Evolutionary conservation across 768 basidiomycete species (phyloP), one percentile per base, ranked within the genome.

Genomic region (Rhizopogon roseolus): DNA sequence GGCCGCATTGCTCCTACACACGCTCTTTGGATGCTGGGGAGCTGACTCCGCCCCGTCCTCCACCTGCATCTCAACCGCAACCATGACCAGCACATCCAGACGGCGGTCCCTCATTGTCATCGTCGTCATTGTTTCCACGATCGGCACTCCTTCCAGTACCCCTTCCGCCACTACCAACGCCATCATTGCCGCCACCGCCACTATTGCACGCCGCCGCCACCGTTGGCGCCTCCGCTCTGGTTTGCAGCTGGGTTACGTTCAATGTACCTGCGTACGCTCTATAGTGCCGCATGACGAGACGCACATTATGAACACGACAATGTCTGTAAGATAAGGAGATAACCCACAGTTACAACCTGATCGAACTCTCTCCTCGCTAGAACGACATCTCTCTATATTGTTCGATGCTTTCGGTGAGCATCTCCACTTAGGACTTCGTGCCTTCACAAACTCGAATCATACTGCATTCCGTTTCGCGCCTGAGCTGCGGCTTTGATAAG

Each of bases 381-480:
- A 50, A 91, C 70, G 81, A 98, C 75, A 98, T 94, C 50, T 93
- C 90, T 57, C 90, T 90, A 66, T 99, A 99, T 65, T 95, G 87
- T 8, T 88, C 82, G 45, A 98, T 78, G 52, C 83, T 86, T 64
- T 89, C 81, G 17, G 71, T 64, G 17, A 99, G 77, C 77, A 99
- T 93, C n/a, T 91, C 88, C 27, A 76, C 67, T 72, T 97, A 97
- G 16, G 80, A 80, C 58, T 81, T 84, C 1, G 73, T 70, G 0
- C 94, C 85, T 64, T 96, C 82, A 70, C 96, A 98, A n/a, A 99
- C 88, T 60, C 87, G 84, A 10, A 92, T 85, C 93, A 98, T 97
- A 48, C 84, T 81, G 27, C 93, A 82, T 66, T 99, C 97, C 0
- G 94, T 98, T 95, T 96, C 93, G 16, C 94, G 85, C 37, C 97